phyloP scores from a whole-genome alignment of 345 rosid species.

The Turritis glabra region DNA sequence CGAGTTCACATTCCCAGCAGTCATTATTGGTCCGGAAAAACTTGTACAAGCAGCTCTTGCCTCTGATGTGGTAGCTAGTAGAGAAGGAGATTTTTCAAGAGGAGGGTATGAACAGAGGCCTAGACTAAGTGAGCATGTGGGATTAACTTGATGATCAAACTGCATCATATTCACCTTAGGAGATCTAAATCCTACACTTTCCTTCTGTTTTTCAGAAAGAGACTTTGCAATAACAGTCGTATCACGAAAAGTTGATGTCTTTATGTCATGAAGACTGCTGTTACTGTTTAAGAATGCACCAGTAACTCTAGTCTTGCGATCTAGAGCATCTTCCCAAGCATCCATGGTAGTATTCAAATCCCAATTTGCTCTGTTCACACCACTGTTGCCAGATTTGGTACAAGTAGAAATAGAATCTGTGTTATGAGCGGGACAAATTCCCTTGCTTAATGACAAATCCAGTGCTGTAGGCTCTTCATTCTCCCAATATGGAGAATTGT shows the following conservation, averaged over 20 bases:
- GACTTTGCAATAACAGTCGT: conserved; percentile 23
- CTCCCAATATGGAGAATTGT: conserved; percentile 32
- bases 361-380: conserved; percentile 67
- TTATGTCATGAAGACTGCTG: conserved; percentile 28
- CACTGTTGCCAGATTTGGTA: conserved; percentile 27
- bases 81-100: conserved; percentile 38
- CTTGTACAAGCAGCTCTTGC: conserved; percentile 15
- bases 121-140: conserved; percentile 55
- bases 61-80: conserved; percentile 32
- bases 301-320: conserved; percentile 37
- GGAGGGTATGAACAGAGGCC: conserved; percentile 48
- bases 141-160: conserved; percentile 23
- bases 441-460: conserved; percentile 57
- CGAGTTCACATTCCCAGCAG: conserved; percentile 32
- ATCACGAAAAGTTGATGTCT: conserved; percentile 36
- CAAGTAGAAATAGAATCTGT: conserved; percentile 28
- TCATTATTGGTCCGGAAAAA: conserved; percentile 14
- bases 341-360: conserved; percentile 91
- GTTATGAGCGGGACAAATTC: conserved; percentile 33
- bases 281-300: conserved; percentile 28
- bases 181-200: conserved; percentile 30
- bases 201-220: conserved; percentile 30
- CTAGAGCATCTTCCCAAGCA: conserved; percentile 61
- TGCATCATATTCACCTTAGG: conserved; percentile 24
- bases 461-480: conserved; percentile 41